phyloP scores from a whole-genome alignment of 2,329 filamentous ascomycete genomes.

The Hymenoscyphus albidus region DNA sequence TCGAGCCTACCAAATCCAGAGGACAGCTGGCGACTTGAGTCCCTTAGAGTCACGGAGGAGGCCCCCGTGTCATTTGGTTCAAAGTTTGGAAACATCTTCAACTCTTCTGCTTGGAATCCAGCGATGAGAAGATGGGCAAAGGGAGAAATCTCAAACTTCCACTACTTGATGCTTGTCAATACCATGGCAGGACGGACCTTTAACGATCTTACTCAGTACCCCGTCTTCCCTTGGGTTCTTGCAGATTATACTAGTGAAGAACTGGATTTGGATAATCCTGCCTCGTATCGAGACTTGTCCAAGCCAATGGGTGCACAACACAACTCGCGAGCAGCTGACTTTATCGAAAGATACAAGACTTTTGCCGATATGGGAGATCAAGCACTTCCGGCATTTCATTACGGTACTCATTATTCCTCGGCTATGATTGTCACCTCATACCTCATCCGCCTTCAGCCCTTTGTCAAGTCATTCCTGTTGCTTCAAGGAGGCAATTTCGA shows the following conservation, averaged over 20 bases:
- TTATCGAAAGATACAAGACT: constrained; percentile 78
- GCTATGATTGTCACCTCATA: constrained; percentile 99
- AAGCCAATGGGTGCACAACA: constrained; percentile 97
- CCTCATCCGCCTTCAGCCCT: constrained; percentile 89
- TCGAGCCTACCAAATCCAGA: constrained; percentile 72
- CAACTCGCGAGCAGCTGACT: constrained; percentile 68
- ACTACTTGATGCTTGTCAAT: constrained; percentile 98
- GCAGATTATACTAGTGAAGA: constrained; percentile 95
- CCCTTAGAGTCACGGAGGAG: constrained; percentile 64
- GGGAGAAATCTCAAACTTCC: constrained; percentile 96
- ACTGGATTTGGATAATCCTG: constrained; percentile 78
- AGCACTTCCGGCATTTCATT: constrained; percentile 79
- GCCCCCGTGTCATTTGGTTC: constrained; percentile 66
- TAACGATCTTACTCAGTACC: constrained; percentile 97
- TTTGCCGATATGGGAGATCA: constrained; percentile 86
- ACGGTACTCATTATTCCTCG: constrained; percentile 97
- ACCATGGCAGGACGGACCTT: constrained; percentile 96
- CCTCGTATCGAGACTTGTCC: constrained; percentile 82
- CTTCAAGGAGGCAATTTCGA: constrained; percentile 96
- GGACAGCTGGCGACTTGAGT: constrained; percentile 88
- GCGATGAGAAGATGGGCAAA: constrained; percentile 86
- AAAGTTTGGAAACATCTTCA: constrained; percentile 90
- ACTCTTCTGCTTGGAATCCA: constrained; percentile 74
- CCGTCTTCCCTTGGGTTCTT: constrained; percentile 95
- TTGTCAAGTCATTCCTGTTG: constrained; percentile 91